phyloP scores from a whole-genome alignment of 306 rosid species.

The Lupinus albus region DNA sequence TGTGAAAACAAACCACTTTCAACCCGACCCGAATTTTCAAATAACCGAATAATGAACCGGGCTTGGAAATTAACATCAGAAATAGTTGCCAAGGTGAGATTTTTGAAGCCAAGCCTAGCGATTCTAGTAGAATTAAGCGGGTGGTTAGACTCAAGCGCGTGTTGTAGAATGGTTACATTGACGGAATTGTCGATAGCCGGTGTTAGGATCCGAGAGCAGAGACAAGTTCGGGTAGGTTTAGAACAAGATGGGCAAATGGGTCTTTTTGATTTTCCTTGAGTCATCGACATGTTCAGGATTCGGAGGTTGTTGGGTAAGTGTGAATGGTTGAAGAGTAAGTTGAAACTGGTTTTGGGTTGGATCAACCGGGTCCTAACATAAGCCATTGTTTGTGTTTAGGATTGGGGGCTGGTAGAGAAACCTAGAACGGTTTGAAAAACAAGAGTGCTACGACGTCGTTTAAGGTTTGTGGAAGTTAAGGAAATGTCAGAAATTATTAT shows the following conservation, averaged over 20 bases:
- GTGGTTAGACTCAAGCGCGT: slow-evolving; percentile 69
- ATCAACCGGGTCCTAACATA: slow-evolving; percentile 20
- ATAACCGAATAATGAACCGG: slow-evolving; percentile 51
- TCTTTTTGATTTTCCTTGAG: slow-evolving; percentile 56
- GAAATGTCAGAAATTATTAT: no score
- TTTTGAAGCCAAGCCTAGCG: slow-evolving; percentile 70
- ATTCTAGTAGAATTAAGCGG: slow-evolving; percentile 87
- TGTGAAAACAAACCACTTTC: slow-evolving; percentile 31
- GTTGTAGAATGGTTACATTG: slow-evolving; percentile 75
- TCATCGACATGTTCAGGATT: slow-evolving; percentile 42
- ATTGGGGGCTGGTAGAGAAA: not conserved
- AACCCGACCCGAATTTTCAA: slow-evolving; percentile 28
- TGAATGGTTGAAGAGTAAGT: slow-evolving; percentile 5
- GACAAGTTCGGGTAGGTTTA: slow-evolving; percentile 74
- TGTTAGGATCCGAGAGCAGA: slow-evolving; percentile 64
- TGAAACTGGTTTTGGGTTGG: slow-evolving; percentile 30
- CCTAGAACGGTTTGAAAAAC: not conserved
- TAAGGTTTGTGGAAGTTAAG: not conserved
- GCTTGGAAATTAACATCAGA: slow-evolving; percentile 69
- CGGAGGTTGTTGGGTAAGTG: slow-evolving; percentile 16
- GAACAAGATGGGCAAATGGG: slow-evolving; percentile 73
- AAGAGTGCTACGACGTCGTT: slow-evolving; percentile 29
- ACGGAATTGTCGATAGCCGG: slow-evolving; percentile 62
- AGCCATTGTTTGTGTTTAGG: slow-evolving; percentile 10
- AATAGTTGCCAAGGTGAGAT: slow-evolving; percentile 63